These are phyloP conservation scores for Dendrobium chrysotoxum DNA, from an alignment of 106 monocot species.

Conservation along the genomic window DNA sequence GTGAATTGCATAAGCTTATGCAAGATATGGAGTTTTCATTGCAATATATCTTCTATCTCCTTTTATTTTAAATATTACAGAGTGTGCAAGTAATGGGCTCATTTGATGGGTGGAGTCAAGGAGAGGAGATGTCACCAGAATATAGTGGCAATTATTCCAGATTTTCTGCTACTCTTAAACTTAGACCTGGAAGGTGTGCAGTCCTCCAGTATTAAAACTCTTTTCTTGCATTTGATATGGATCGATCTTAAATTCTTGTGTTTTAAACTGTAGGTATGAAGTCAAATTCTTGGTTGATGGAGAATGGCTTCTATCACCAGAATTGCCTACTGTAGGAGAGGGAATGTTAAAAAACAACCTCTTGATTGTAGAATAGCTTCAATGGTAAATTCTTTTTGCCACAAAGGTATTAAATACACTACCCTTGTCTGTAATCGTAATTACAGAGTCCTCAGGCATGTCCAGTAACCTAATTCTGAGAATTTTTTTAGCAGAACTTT, in stretches of 20 bases:
- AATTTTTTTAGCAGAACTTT: too few relatives aligned
- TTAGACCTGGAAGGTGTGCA: slow-evolving; percentile 72
- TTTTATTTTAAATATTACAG: slow-evolving; percentile 12
- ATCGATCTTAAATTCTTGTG: neutral
- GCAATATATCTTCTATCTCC: neutral
- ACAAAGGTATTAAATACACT: too few relatives aligned
- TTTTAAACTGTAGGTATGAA: slow-evolving; percentile 55
- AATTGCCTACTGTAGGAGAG: slow-evolving; percentile 68
- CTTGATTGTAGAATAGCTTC: slow-evolving; percentile 39
- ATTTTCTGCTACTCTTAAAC: slow-evolving; percentile 62
- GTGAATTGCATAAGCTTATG: too few relatives aligned
- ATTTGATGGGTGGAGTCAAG: slow-evolving; percentile 84
- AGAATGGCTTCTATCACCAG: slow-evolving; percentile 65
- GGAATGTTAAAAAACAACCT: slow-evolving; percentile 73
- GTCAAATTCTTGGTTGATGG: slow-evolving; percentile 88
- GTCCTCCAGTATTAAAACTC: neutral
- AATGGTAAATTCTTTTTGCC: neutral
- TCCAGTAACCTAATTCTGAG: too few relatives aligned
- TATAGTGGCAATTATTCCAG: slow-evolving; percentile 47
- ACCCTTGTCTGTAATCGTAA: too few relatives aligned
- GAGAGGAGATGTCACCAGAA: slow-evolving; percentile 74
- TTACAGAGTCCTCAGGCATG: too few relatives aligned
- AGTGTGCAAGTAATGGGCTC: slow-evolving; percentile 90
- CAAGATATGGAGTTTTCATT: too few relatives aligned
- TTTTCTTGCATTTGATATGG: neutral